Percentiles rank a stretch among this genome's conserved stretches.
These are phyloP conservation scores for Phytophthora cryptogea DNA, from an alignment of 352 stramenopile species.

Conservation along the genomic window DNA sequence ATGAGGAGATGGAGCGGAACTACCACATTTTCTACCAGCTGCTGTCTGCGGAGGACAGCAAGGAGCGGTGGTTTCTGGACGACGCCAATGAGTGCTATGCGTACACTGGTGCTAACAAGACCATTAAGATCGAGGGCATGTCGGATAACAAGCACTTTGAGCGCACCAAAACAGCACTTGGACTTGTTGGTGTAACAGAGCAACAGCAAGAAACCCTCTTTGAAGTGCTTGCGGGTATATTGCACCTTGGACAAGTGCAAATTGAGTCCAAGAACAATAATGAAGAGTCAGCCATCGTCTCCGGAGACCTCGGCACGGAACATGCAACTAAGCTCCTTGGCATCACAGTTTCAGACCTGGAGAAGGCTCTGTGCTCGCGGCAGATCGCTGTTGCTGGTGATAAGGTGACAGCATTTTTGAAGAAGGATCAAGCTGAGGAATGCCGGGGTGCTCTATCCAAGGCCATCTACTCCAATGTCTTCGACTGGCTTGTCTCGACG, in stretches of 20 bases:
- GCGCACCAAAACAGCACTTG: conserved; percentile 63
- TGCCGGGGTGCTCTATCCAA: conserved; percentile 95
- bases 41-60: conserved; percentile 33
- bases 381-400: conserved; percentile 83
- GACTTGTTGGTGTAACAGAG: conserved; percentile 62
- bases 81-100: conserved; percentile 52
- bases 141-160: conserved; percentile 77
- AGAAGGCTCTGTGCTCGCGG: conserved; percentile 74
- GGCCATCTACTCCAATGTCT: conserved; percentile 96
- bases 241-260: conserved; percentile 96
- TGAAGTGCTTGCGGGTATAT: conserved; percentile 87
- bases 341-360: conserved; percentile 51
- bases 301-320: conserved; percentile 36
- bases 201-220: conserved; percentile 68
- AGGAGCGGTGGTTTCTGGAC: conserved; percentile 53
- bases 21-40: conserved; percentile 89
- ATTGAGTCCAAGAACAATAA: conserved; percentile 86
- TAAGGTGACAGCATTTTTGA: conserved; percentile 74
- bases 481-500: conserved; percentile 95
- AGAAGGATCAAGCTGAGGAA: conserved; percentile 89
- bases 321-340: conserved; percentile 62
- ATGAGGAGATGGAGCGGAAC: conserved; percentile 70
- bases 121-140: conserved; percentile 71
- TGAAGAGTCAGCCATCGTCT: conserved; percentile 64
- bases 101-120: conserved; percentile 67